Conservation (phyloP, 228 moss, liverwort and hornwort genomes). For the Sphagnum magellanicum region DNA sequence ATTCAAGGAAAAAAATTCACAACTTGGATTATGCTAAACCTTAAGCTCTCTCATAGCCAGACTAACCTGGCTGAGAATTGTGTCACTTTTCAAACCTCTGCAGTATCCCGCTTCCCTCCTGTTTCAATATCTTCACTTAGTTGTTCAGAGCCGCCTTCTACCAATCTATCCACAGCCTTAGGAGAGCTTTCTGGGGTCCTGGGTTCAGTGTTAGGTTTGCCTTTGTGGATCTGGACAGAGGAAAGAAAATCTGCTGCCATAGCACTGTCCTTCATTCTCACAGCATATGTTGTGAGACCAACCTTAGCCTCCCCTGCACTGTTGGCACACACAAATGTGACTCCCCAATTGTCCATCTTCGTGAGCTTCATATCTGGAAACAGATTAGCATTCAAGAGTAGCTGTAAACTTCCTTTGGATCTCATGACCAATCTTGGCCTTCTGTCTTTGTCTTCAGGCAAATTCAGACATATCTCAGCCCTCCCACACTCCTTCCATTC, state of each 20-base stretch:
- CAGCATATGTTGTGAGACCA: constrained; percentile 80
- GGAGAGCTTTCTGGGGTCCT: constrained; percentile 79
- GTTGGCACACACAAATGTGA: constrained; percentile 90
- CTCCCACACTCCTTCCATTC: constrained; percentile 98
- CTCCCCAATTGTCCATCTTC: constrained; percentile 93
- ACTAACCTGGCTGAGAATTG: too few relatives aligned
- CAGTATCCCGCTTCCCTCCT: constrained; percentile 10
- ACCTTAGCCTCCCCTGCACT: constrained; percentile 74
- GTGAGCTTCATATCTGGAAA: constrained; percentile 96
- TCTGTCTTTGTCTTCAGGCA: constrained; percentile 65
- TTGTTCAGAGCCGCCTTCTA: constrained; percentile 14
- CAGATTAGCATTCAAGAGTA: constrained; percentile 86
- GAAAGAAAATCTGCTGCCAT: constrained; percentile 78
- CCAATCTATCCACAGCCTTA: constrained; percentile 49
- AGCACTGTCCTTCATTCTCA: constrained; percentile 74
- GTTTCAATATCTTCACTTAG: constrained; percentile 18
- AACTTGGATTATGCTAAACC: too few relatives aligned
- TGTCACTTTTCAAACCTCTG: constrained; percentile 1
- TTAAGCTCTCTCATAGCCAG: too few relatives aligned
- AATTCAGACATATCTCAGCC: constrained; percentile 83
- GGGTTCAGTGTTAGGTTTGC: constrained; percentile 25
- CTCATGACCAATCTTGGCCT: constrained; percentile 99
- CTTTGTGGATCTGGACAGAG: constrained; percentile 73
- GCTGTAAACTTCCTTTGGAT: constrained; percentile 79
- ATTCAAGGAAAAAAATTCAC: too few relatives aligned